These are phyloP conservation scores for Zychaea mexicana DNA, from an alignment of 371 early-diverging fungal species.

Conservation along the genomic window DNA sequence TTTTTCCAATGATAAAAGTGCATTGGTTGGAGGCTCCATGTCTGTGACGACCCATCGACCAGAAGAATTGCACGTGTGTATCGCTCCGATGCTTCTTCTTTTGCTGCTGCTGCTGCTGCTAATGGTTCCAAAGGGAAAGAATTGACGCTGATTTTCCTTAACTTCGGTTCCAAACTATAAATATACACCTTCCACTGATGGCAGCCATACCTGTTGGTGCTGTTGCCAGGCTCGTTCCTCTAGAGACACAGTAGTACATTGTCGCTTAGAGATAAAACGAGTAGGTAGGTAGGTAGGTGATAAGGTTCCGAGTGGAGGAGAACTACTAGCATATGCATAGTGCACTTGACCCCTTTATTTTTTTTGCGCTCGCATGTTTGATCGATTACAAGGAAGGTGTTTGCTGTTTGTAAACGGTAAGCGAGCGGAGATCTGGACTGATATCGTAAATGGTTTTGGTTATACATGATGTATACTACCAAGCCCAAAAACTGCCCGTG, in stretches of 20 bases:
- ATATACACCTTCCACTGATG: background rate
- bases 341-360: background rate
- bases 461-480: too few species aligned
- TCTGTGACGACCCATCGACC: too few species aligned
- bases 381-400: background rate
- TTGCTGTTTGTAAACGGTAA: background rate
- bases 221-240: too few species aligned
- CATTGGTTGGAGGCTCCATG: too few species aligned
- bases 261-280: background rate
- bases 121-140: too few species aligned
- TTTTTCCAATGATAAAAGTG: too few species aligned
- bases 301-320: background rate
- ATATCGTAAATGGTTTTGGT: too few species aligned
- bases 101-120: too few species aligned
- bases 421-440: background rate
- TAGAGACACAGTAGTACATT: too few species aligned
- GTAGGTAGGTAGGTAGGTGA: background rate
- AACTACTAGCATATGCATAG: background rate
- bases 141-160: background rate
- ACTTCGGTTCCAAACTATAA: slow-evolving; percentile 1
- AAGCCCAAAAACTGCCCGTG: background rate
- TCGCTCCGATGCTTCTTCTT: background rate
- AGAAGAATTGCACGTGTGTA: background rate
- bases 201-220: too few species aligned
- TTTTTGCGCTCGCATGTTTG: background rate